Base-by-base conservation (phyloP, 177 flowering plant species). In the Vitis hybrid region DNA sequence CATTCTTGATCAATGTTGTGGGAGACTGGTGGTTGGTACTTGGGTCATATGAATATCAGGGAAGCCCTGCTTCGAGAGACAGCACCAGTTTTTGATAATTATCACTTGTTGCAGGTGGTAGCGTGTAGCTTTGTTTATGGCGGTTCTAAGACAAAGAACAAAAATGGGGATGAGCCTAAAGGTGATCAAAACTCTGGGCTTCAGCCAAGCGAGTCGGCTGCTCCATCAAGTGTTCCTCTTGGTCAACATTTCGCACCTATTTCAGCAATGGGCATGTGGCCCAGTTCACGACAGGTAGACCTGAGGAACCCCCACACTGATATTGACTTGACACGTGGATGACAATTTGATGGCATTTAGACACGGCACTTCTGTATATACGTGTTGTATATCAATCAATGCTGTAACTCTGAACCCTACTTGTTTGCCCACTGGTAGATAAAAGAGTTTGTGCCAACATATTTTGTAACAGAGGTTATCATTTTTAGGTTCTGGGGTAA, bases 51-150 rank as follows among this genome's bases (percentile, higher is more conserved):
- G 45, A 40, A 40, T 40, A 40, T 40, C 45, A 40, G 45, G 7
- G 8, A 7, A 40, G 30, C 30, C 30, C 30, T 0, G 30, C 30
- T 26, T 26, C 0, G 0, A 3, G 30, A 26, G 30, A 26, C 30
- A 26, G 30, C 30, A 26, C 30, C 30, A 26, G 45, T 40, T 40
- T 40, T 40, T 61, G 14, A 61, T 23, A 21, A 21, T 15, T 15
- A 64, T 58, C 17, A n/a, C 55, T 62, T 64, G 11, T 32, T 74
- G 71, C 87, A 96, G 99, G 93, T 94, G 64, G 88, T 94, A 21
- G 87, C 81, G 6, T 92, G 97, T 74, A 96, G 97, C 74, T 96
- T 96, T 77, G 84, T 90, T 17, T 85, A 87, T 67, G 90, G 90
- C 2, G 72, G 86, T 68, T 68, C 88, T 14, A 90, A 88, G 80